Evolutionary conservation across 345 rosid species (phyloP).

Genomic region (Linum trigynum): DNA sequence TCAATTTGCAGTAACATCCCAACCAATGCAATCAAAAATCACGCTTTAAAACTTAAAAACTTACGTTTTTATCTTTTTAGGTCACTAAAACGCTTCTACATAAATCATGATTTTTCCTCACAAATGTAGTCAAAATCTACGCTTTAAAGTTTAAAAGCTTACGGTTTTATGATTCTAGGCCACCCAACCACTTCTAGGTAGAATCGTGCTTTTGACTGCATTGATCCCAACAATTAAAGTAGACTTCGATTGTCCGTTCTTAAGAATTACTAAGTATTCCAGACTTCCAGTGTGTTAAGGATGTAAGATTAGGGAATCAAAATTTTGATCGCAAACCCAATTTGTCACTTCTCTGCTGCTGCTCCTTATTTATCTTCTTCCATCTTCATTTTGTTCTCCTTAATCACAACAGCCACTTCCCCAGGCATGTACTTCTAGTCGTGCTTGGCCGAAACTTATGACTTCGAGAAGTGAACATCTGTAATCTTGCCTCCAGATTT

Average conservation of each 20-base stretch:
- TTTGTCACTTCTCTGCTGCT: slow-evolving; percentile 13
- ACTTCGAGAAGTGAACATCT: slow-evolving; percentile 62
- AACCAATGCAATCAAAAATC: too few relatives aligned
- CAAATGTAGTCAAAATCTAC: too few relatives aligned
- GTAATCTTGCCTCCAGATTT: slow-evolving; percentile 34
- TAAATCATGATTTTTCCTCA: too few relatives aligned
- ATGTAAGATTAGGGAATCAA: background rate
- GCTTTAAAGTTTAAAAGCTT: too few relatives aligned
- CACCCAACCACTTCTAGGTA: too few relatives aligned
- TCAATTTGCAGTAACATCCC: slow-evolving; percentile 3
- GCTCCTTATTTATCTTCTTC: slow-evolving; percentile 28
- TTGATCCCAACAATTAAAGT: background rate
- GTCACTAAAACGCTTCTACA: too few relatives aligned
- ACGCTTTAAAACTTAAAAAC: too few relatives aligned
- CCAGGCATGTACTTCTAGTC: slow-evolving; percentile 96
- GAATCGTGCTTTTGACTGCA: too few relatives aligned
- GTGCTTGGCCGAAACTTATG: slow-evolving; percentile 90
- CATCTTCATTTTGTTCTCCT: slow-evolving; percentile 77
- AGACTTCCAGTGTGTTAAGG: background rate
- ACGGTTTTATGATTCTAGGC: too few relatives aligned
- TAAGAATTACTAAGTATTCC: slow-evolving; percentile 3
- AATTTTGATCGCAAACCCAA: slow-evolving; percentile 9
- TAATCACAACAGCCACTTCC: slow-evolving; percentile 90
- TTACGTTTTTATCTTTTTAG: too few relatives aligned
- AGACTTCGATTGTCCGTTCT: background rate